A percentile compares a stretch with the other conserved stretches of the same genome.
Evolutionary conservation across 306 rosid genomes (phyloP).

Genomic region (Trichosanthes cucumerina): DNA sequence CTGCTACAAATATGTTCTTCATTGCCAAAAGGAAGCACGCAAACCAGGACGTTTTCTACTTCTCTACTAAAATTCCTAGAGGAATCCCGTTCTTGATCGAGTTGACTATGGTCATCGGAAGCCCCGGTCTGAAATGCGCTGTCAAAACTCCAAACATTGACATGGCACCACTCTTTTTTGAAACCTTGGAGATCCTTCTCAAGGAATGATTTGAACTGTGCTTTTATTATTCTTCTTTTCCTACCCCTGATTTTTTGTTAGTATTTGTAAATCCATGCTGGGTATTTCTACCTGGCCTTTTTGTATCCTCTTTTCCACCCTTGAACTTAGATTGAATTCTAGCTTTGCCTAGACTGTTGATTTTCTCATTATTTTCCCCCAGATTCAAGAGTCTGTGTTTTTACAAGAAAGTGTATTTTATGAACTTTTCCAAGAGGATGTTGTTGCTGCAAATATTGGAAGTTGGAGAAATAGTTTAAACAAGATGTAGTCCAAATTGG

Average conservation of each 20-base stretch:
- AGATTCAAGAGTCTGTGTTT: neutral
- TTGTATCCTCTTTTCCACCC: neutral
- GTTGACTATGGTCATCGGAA: conserved; percentile 59
- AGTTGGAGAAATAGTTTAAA: neutral
- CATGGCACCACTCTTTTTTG: conserved; percentile 66
- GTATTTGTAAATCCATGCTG: conserved; percentile 5
- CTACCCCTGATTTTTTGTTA: neutral
- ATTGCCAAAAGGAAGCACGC: conserved; percentile 84
- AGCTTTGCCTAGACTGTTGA: neutral
- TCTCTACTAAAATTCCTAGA: conserved; percentile 74
- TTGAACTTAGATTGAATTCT: neutral
- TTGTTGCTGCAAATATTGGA: neutral
- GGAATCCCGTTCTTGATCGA: conserved; percentile 71
- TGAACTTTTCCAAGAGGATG: neutral
- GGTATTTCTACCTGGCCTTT: neutral
- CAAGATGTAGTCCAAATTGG: neutral
- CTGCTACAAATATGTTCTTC: conserved; percentile 74
- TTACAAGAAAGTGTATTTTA: conserved; percentile 1
- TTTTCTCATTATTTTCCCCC: neutral
- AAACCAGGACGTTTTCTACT: conserved; percentile 93
- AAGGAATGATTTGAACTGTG: conserved; percentile 28
- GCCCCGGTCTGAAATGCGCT: conserved; percentile 79
- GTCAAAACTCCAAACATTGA: conserved; percentile 90
- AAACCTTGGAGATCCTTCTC: conserved; percentile 74
- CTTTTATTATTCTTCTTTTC: neutral